phyloP scores from a whole-genome alignment of 2,329 filamentous ascomycete species.

The Aspergillus tubingensis region DNA sequence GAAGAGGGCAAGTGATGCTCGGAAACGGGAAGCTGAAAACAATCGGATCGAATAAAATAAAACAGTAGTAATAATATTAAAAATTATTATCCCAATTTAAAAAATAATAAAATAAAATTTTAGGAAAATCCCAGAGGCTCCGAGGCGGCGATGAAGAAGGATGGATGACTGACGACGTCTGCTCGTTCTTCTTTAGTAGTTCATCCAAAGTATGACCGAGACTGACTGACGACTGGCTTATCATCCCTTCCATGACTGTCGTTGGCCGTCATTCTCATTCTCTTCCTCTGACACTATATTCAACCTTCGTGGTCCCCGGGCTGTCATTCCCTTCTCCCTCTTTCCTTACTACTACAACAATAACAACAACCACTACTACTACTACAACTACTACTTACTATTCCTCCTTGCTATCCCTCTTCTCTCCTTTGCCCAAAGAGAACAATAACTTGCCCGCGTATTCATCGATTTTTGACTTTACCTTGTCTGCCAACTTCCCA shows the following conservation, averaged over 20 bases:
- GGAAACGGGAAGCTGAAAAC: too few species aligned
- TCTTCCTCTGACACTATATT: neutral
- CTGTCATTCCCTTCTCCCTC: neutral
- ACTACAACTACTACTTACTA: neutral
- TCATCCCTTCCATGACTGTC: constrained; percentile 6
- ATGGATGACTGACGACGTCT: neutral
- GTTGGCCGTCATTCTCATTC: neutral
- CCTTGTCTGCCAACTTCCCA: neutral
- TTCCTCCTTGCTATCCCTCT: neutral
- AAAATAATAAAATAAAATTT: neutral
- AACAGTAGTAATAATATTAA: neutral
- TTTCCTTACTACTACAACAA: too few species aligned
- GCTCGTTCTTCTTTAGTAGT: too few species aligned
- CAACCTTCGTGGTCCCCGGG: neutral
- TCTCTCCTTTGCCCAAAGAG: neutral
- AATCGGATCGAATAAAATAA: too few species aligned
- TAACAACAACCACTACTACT: too few species aligned
- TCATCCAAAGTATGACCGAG: too few species aligned
- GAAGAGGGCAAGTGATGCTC: too few species aligned
- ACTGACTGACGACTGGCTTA: neutral
- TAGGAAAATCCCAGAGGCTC: too few species aligned
- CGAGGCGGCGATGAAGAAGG: too few species aligned
- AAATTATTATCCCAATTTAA: too few species aligned
- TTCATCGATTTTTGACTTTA: neutral
- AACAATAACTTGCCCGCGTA: too few species aligned